Conservation (phyloP, 305 asterid species). For the Fraxinus latifolia region DNA sequence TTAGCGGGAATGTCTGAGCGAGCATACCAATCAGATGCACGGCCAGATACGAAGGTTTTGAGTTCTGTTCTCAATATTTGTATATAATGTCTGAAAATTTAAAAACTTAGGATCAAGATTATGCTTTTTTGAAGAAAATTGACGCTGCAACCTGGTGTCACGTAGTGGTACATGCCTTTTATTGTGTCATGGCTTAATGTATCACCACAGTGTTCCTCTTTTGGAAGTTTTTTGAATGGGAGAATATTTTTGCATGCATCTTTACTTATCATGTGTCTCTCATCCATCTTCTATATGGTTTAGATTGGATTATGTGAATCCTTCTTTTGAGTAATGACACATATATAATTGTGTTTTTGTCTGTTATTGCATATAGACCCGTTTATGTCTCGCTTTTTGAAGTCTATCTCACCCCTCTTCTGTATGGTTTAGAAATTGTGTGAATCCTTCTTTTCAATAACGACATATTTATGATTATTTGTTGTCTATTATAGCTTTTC, state of each 20-base stretch:
- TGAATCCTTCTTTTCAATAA: neutral
- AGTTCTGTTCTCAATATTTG: constrained; percentile 13
- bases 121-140: constrained; percentile 12
- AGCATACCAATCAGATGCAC: constrained; percentile 60
- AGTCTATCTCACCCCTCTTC: neutral
- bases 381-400: neutral
- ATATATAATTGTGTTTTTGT: neutral
- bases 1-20: constrained; percentile 89
- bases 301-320: constrained; percentile 1
- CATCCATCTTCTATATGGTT: neutral
- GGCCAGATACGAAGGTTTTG: constrained; percentile 79
- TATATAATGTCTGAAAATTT: neutral
- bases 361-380: neutral
- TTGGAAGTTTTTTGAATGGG: neutral
- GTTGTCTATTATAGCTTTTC: neutral
- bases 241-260: constrained; percentile 10
- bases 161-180: constrained; percentile 6
- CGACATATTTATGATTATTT: neutral
- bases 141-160: constrained; percentile 4
- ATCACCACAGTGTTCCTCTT: neutral
- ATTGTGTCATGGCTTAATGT: constrained; percentile 11
- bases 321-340: neutral
- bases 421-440: neutral
- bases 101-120: constrained; percentile 8
- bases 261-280: neutral